phyloP scores from a whole-genome alignment of 176 grass and related monocot genomes.

The Eleusine coracana region DNA sequence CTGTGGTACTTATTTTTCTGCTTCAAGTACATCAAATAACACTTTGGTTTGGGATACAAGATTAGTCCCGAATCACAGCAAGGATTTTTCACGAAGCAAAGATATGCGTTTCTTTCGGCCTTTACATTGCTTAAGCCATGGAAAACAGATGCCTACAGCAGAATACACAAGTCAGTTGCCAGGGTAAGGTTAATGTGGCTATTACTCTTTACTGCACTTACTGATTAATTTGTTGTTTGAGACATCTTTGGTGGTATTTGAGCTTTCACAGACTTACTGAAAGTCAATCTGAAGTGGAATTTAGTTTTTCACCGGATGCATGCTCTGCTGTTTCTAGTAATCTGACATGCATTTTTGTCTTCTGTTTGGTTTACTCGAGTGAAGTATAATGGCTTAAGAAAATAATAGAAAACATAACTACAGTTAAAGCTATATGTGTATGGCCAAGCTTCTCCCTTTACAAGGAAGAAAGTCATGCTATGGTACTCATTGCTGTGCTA shows the following conservation, averaged over 20 bases:
- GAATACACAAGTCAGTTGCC: conserved; percentile 78
- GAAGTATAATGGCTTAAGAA: neutral
- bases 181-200: conserved; percentile 47
- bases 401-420: neutral
- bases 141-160: conserved; percentile 77
- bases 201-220: conserved; percentile 40
- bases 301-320: conserved; percentile 10
- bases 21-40: conserved; percentile 86
- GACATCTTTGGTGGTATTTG: conserved; percentile 16
- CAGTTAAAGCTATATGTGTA: neutral
- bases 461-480: neutral
- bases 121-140: conserved; percentile 93
- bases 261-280: neutral
- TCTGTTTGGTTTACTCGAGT: neutral
- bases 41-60: conserved; percentile 90
- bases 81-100: conserved; percentile 52
- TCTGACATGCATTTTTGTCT: neutral
- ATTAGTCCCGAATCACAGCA: conserved; percentile 63
- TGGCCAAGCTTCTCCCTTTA: neutral
- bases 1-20: conserved; percentile 90
- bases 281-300: neutral
- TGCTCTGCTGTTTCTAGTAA: neutral
- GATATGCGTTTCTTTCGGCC: conserved; percentile 91
- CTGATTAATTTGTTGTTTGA: conserved; percentile 24
- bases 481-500: neutral